Evolutionary conservation across 1,284 basidiomycete species (phyloP).

Genomic region (Naganishia liquefaciens): DNA sequence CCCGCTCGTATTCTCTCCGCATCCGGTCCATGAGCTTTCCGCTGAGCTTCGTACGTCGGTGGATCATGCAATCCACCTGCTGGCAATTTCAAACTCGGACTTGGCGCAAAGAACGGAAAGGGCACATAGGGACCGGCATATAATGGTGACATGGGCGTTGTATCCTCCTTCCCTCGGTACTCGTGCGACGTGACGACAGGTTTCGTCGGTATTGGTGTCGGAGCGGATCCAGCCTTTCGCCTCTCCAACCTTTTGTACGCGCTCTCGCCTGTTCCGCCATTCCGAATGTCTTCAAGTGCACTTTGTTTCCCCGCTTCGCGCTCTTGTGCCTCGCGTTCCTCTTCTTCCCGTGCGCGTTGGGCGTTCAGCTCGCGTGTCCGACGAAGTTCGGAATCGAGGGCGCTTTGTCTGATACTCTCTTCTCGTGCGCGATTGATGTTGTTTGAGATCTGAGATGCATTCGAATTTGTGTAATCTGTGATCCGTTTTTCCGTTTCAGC

Average conservation of each 20-base stretch:
- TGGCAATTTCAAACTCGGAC: constrained; percentile 58
- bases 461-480: constrained; percentile 73
- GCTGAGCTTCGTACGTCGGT: constrained; percentile 60
- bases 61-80: constrained; percentile 63
- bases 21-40: constrained; percentile 17
- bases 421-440: constrained; percentile 73
- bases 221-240: constrained; percentile 39
- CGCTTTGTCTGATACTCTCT: constrained; percentile 61
- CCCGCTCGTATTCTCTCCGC: constrained; percentile 70
- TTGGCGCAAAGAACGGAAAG: constrained; percentile 47
- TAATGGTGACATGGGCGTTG: constrained; percentile 43
- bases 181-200: constrained; percentile 15
- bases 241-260: constrained; percentile 1
- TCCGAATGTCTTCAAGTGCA: constrained; percentile 58
- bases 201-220: constrained; percentile 30
- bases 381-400: constrained; percentile 63
- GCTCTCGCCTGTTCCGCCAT: constrained; percentile 74
- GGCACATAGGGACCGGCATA: constrained; percentile 52
- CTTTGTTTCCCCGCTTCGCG: constrained; percentile 67
- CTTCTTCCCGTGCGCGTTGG: constrained; percentile 66
- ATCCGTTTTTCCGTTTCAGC: constrained; percentile 81
- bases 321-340: constrained; percentile 66
- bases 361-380: constrained; percentile 66
- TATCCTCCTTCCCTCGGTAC: constrained; percentile 23
- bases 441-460: constrained; percentile 73